phyloP scores from a whole-genome alignment of 2,329 filamentous ascomycete species.

The Fusarium miscanthi region DNA sequence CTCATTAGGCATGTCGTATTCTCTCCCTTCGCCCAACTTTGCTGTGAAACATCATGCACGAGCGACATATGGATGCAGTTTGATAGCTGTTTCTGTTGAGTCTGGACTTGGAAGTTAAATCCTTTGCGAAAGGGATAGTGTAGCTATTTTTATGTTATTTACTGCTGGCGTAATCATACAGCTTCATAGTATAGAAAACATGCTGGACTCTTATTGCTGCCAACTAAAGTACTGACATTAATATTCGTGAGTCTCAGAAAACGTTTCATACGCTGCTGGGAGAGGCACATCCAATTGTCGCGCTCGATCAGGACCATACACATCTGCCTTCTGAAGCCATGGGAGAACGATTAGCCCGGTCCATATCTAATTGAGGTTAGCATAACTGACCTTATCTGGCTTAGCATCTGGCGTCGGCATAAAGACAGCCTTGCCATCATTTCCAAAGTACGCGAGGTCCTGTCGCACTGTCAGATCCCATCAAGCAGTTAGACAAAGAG shows the following conservation, averaged over 20 bases:
- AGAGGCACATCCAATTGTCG: background rate
- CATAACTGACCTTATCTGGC: background rate
- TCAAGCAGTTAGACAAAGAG: accelerated
- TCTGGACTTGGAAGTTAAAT: accelerated
- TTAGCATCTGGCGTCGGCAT: background rate
- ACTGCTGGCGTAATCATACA: accelerated
- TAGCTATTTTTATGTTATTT: no score
- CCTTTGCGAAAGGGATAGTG: background rate
- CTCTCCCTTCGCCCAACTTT: background rate
- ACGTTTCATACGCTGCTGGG: background rate
- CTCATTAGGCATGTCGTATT: background rate
- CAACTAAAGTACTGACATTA: background rate
- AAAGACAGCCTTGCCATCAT: background rate
- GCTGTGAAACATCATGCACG: accelerated
- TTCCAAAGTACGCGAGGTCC: background rate
- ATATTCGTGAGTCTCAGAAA: background rate
- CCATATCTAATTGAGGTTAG: background rate
- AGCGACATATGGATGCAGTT: background rate
- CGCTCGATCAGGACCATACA: background rate
- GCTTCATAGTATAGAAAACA: accelerated
- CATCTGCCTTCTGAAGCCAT: background rate
- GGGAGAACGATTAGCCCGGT: accelerated
- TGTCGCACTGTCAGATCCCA: accelerated
- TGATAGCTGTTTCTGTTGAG: no score
- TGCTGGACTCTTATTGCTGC: no score